Evolutionary conservation across 345 rosid genomes (phyloP).

Genomic region (Citrus inodora): DNA sequence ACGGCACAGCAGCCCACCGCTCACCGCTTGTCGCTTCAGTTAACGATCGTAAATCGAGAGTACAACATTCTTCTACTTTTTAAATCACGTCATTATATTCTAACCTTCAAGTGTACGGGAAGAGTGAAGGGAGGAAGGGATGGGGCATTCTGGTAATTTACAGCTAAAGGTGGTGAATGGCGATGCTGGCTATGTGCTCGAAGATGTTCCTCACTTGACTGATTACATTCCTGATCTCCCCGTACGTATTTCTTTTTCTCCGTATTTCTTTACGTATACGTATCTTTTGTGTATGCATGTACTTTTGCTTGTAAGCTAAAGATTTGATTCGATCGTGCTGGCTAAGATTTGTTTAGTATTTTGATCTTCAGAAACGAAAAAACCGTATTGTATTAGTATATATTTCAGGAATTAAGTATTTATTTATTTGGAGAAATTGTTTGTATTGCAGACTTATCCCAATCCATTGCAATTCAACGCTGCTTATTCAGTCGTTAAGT

Average conservation of each 20-base stretch:
- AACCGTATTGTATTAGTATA: background rate
- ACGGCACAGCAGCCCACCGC: background rate
- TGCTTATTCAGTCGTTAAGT: slow-evolving; percentile 69
- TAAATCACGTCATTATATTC: background rate
- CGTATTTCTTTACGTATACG: background rate
- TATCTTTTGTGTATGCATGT: background rate
- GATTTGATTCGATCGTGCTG: background rate
- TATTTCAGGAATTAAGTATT: background rate
- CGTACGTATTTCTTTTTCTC: slow-evolving; percentile 26
- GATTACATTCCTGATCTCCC: slow-evolving; percentile 70
- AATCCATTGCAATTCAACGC: slow-evolving; percentile 61
- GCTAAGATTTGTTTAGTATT: background rate
- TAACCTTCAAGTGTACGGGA: background rate
- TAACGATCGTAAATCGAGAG: background rate
- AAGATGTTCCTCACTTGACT: slow-evolving; percentile 73
- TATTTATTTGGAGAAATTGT: slow-evolving; percentile 8
- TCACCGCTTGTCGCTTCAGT: background rate
- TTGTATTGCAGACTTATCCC: slow-evolving; percentile 45
- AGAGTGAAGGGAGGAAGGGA: slow-evolving; percentile 5
- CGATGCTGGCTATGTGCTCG: slow-evolving; percentile 60
- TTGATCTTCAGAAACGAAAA: background rate
- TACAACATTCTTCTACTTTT: too few relatives aligned
- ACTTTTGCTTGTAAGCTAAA: background rate
- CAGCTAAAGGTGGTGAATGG: slow-evolving; percentile 41
- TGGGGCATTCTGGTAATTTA: slow-evolving; percentile 9